Base-by-base conservation (phyloP, 192 early-diverging fungal species). In the Cladochytrium replicatum region DNA sequence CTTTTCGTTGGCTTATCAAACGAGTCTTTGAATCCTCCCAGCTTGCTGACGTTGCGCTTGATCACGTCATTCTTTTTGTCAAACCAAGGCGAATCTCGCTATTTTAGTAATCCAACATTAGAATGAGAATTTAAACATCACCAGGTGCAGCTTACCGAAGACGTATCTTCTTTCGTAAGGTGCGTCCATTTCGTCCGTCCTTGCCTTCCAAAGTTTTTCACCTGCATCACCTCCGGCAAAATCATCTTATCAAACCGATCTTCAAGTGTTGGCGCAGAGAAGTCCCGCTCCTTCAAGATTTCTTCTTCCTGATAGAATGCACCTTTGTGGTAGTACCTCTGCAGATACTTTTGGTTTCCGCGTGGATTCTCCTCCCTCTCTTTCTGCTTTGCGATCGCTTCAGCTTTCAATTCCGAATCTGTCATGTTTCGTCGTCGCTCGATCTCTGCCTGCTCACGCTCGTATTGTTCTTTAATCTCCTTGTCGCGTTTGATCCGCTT, bases 161-260 rank as follows among this genome's bases (percentile, higher is more conserved):
- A 74, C 0, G 90, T 93, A 66, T 93, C 90, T 58, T 90, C 78
- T 41, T 86, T 80, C 6, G 72, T 64, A 63, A 93, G 65, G 45
- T 89, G 88, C 17, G 87, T 93, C 60, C 79, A 93, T 61, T 93
- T 93, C 48, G 88, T 89, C 34, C 85, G 84, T 15, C 90, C 86
- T 6, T 78, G 69, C 30, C 72, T 51, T 39, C 90, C 90, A 77
- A 91, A 93, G 50, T 90, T 89, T 52, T 88, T 87, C 29, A 90
- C 88, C 59, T 89, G 87, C 84, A 91, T 88, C 5, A 93, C 77
- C 44, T 78, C 77, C 25, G 90, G 90, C 9, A 93, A 63, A 6
- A 75, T 54, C n/a, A 83, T 68, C 55, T 80, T 86, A 37, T 79
- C 72, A 44, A 67, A 60, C 46, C 66, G 64, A 61, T 86, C 84